Evolutionary conservation across 345 rosid species (phyloP).

Genomic region (Rhodamnia rubescens): DNA sequence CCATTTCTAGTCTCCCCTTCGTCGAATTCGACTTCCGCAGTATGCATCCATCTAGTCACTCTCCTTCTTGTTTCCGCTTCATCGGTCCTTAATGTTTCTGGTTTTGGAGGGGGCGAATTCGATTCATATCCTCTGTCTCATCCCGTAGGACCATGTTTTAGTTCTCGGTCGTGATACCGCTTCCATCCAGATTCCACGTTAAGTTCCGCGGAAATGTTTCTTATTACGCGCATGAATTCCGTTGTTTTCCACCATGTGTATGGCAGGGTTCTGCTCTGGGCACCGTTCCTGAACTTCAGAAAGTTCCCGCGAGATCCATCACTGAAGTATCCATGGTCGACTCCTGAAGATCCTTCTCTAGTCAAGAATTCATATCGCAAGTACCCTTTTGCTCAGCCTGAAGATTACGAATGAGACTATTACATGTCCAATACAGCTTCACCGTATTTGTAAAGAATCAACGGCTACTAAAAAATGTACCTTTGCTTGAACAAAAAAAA

Average conservation of each 20-base stretch:
- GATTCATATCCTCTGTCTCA: background rate
- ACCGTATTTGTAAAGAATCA: background rate
- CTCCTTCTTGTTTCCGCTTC: background rate
- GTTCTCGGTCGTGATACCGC: background rate
- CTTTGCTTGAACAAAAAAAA: background rate
- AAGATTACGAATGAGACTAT: constrained; percentile 33
- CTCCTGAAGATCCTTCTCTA: constrained; percentile 51
- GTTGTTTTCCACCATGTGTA: background rate
- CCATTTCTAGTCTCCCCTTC: background rate
- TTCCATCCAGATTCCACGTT: background rate
- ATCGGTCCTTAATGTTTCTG: background rate
- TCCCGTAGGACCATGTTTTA: background rate
- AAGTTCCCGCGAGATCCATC: constrained; percentile 82
- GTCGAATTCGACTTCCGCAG: background rate
- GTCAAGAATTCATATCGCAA: constrained; percentile 40
- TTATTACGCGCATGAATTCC: background rate
- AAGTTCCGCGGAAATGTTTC: background rate
- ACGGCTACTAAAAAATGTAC: background rate
- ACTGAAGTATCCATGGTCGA: constrained; percentile 74
- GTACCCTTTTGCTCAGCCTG: constrained; percentile 72
- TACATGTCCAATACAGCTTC: background rate
- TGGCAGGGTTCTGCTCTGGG: constrained; percentile 68
- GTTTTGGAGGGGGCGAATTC: background rate
- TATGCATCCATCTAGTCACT: background rate
- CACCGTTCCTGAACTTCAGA: constrained; percentile 88